Evolutionary conservation across 2,329 filamentous ascomycete genomes (phyloP).

Genomic region (Arthroderma sp.): DNA sequence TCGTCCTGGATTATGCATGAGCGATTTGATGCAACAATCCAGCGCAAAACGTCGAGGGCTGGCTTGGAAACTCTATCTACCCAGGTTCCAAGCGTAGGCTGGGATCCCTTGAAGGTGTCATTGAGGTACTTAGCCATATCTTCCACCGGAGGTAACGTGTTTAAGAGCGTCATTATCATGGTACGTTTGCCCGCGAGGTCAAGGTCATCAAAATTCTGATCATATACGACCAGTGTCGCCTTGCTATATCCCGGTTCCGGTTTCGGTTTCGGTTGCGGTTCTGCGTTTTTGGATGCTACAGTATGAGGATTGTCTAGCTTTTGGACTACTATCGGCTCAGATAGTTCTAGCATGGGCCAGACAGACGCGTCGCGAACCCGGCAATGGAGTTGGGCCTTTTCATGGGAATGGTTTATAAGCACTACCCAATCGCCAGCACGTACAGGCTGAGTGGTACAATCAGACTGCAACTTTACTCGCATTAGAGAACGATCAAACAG

Average conservation of each 20-base stretch:
- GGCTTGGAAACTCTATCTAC: slow-evolving; percentile 49
- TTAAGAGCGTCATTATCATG: slow-evolving; percentile 23
- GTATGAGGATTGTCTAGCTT: background rate
- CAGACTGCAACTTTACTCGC: slow-evolving; percentile 32
- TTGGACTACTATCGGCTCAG: slow-evolving; percentile 12
- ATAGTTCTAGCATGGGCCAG: slow-evolving; percentile 33
- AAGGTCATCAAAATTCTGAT: slow-evolving; percentile 30
- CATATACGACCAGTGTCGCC: slow-evolving; percentile 20
- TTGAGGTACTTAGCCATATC: slow-evolving; percentile 35
- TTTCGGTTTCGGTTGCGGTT: background rate
- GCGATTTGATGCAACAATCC: slow-evolving; percentile 82
- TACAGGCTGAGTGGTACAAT: slow-evolving; percentile 15
- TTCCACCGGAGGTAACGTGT: slow-evolving; percentile 26
- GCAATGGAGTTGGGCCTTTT: slow-evolving; percentile 31
- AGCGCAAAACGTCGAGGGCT: slow-evolving; percentile 57
- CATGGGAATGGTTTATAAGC: slow-evolving; percentile 15
- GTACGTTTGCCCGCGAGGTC: slow-evolving; percentile 15
- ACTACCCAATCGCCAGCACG: slow-evolving; percentile 42
- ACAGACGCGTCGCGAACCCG: slow-evolving; percentile 35
- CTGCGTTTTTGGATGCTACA: background rate
- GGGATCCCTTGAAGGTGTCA: slow-evolving; percentile 22
- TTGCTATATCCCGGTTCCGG: background rate
- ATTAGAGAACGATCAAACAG: slow-evolving; percentile 24
- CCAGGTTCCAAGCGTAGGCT: slow-evolving; percentile 39
- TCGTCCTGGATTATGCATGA: slow-evolving; percentile 74